Conservation (phyloP, 2,329 filamentous ascomycete genomes). For the Exophiala aquamarina region DNA sequence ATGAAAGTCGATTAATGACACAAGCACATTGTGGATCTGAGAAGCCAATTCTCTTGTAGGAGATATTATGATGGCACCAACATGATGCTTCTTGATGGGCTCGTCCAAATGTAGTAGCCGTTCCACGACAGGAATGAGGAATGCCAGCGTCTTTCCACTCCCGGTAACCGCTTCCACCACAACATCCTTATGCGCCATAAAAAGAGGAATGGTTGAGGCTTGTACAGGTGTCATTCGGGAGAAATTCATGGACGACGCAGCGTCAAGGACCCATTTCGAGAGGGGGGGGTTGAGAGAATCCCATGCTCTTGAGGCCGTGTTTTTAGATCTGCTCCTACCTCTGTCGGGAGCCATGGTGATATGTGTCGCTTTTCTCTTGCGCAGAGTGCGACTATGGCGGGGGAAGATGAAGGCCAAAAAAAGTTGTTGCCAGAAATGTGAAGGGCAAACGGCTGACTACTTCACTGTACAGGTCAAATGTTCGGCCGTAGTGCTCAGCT, state of each 20-base stretch:
- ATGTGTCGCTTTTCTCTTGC: too few relatives aligned
- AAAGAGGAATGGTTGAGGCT: conserved; percentile 83
- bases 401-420: not conserved
- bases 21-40: conserved; percentile 82
- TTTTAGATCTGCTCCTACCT: conserved; percentile 52
- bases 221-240: conserved; percentile 90
- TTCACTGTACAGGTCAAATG: too few relatives aligned
- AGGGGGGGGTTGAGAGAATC: conserved; percentile 68
- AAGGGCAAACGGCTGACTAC: too few relatives aligned
- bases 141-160: conserved; percentile 86
- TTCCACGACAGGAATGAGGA: conserved; percentile 79
- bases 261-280: conserved; percentile 82
- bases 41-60: conserved; percentile 88
- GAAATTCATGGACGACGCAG: conserved; percentile 81
- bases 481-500: too few relatives aligned
- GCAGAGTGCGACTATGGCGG: not conserved
- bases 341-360: conserved; percentile 28
- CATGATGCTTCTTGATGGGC: conserved; percentile 82
- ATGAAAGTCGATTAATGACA: conserved; percentile 79
- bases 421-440: not conserved
- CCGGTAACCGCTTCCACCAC: conserved; percentile 92
- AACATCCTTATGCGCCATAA: conserved; percentile 86
- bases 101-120: conserved; percentile 77
- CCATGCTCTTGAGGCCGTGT: conserved; percentile 58
- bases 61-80: conserved; percentile 87